Evolutionary conservation across 768 basidiomycete genomes (phyloP), one percentile per base, ranked within the genome.

Genomic region (Daedaleopsis sinensis): DNA sequence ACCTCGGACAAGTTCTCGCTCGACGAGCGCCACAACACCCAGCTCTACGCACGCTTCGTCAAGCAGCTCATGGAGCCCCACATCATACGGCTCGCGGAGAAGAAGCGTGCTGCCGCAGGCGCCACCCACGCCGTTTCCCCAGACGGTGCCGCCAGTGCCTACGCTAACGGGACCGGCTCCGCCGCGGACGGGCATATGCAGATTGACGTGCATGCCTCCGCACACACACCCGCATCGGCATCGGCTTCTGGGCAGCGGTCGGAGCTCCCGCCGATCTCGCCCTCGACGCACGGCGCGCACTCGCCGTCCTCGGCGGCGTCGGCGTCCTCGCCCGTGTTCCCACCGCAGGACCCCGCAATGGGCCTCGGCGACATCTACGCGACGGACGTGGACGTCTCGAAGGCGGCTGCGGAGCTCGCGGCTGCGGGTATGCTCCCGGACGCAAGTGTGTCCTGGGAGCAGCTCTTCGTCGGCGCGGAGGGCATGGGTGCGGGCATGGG

Each of bases 31-130:
- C 55, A 65, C 50, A 67, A 65, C 38, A 63, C 70, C 15, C 59
- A 65, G 48, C 65, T 64, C 44, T 67, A 67, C 59, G 65, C 67
- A 1, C 63, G 65, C 54, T 68, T 71, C 61, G 56, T 71, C 23
- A 65, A 67, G 57, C 55, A 59, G 47, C 64, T 62, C 39, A 56
- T 65, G 57, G 64, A 65, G 44, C 61, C 64, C 8, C 64, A 65
- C 51, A 5, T 62, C 58, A n/a, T 57, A 5, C 59, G 64, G 36
- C 32, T 65, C 19, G 57, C 59, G 13, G 59, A 61, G 52, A 58
- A 49, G 47, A 53, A 48, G 46, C 48, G 60, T 23, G 43, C 43
- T 3, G 46, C 51, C 23, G 51, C 8, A n/a, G n/a, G n/a, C 47
- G 13, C 35, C 11, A 10, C 39, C 3, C 11, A 42, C 39, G 13